phyloP scores from a whole-genome alignment of 108 stramenopile genomes.

The Hondaea fermentalgiana region DNA sequence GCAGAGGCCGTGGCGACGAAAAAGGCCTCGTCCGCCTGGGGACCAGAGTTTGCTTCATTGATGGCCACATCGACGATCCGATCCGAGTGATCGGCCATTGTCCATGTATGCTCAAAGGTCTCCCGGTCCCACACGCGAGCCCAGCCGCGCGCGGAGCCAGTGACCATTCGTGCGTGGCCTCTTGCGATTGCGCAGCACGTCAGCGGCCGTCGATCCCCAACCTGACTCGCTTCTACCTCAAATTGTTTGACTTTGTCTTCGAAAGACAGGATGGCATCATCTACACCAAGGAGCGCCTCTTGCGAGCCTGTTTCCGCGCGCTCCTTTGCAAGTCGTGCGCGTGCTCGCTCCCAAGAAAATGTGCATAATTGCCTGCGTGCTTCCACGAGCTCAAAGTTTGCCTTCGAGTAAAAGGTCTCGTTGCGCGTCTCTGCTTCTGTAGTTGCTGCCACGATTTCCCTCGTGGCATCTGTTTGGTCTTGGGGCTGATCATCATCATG shows the following conservation, averaged over 20 bases:
- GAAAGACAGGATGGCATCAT: neutral
- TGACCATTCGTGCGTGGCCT: conserved; percentile 59
- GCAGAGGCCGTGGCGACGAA: conserved; percentile 33
- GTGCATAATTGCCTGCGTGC: conserved; percentile 62
- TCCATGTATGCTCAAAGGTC: conserved; percentile 40
- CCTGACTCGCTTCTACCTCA: conserved; percentile 34
- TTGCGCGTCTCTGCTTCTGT: conserved; percentile 9
- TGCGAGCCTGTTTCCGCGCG: conserved; percentile 39
- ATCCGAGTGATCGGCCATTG: conserved; percentile 71
- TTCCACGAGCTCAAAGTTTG: conserved; percentile 61
- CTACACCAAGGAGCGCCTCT: neutral
- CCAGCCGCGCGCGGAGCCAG: conserved; percentile 76
- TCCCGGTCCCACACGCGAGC: conserved; percentile 79
- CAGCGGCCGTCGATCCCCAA: conserved; percentile 35
- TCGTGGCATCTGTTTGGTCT: conserved; percentile 26
- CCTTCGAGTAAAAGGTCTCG: conserved; percentile 77
- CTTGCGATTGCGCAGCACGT: conserved; percentile 19
- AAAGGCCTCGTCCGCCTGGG: conserved; percentile 21
- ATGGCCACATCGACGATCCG: conserved; percentile 58
- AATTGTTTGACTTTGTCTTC: conserved; percentile 13
- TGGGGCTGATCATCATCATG: neutral
- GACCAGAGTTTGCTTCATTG: conserved; percentile 14
- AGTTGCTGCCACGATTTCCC: conserved; percentile 24
- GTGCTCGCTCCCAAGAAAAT: conserved; percentile 62
- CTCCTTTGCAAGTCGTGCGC: conserved; percentile 59